phyloP scores from a whole-genome alignment of 169 alveolate genomes.

The Cryptosporidium parvum region DNA sequence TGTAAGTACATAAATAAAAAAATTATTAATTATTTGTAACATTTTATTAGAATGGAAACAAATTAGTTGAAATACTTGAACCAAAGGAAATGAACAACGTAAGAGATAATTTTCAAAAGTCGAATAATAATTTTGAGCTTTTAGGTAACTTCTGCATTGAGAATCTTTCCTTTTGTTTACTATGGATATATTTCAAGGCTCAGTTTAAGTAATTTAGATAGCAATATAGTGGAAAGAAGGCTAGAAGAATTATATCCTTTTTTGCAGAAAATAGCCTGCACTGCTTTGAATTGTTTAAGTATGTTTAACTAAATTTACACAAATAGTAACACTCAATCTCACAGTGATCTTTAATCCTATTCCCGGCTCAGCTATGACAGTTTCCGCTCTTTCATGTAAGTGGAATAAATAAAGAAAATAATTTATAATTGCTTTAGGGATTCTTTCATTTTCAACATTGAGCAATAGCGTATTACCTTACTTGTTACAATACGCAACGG shows the following conservation, averaged over 20 bases:
- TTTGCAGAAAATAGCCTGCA: conserved; percentile 22
- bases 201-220: conserved; percentile 57
- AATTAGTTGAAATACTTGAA: neutral
- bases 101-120: neutral
- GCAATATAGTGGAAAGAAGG: conserved; percentile 29
- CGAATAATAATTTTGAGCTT: neutral
- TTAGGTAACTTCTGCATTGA: conserved; percentile 42
- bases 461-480: conserved; percentile 47
- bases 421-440: conserved; percentile 34
- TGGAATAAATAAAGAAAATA: neutral
- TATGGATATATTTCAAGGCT: conserved; percentile 71
- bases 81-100: conserved; percentile 57
- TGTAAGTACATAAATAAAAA: neutral
- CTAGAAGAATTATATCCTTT: conserved; percentile 65
- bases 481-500: conserved; percentile 37
- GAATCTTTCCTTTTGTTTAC: conserved; percentile 66
- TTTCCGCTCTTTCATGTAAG: conserved; percentile 64
- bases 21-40: neutral
- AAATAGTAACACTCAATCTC: neutral
- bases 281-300: conserved; percentile 44
- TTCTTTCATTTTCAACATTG: conserved; percentile 49
- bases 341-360: conserved; percentile 47
- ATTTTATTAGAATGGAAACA: neutral
- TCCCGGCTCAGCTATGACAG: conserved; percentile 29
- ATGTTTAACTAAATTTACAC: conserved; percentile 15